A percentile compares a stretch with the other conserved stretches of the same genome.
These are phyloP conservation scores for Eucalyptus tenuipes DNA, from an alignment of 345 rosid genomes.

Conservation along the genomic window DNA sequence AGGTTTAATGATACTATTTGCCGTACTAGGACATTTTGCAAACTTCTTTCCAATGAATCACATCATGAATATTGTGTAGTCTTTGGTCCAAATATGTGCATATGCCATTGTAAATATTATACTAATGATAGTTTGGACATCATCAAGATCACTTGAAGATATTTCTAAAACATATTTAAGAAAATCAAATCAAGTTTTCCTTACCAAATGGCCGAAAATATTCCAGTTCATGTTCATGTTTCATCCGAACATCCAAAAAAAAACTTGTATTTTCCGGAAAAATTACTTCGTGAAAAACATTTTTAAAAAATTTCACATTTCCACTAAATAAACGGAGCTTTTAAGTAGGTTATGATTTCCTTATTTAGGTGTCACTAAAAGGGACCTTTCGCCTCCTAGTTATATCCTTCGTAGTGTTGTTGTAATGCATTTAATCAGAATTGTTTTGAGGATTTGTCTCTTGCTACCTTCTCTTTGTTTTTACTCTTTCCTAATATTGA, in stretches of 20 bases:
- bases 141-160: too few relatives aligned
- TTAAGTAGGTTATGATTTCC: not conserved
- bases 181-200: not conserved
- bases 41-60: too few relatives aligned
- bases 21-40: fast-evolving
- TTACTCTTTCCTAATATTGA: not conserved
- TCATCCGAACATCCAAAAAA: not conserved
- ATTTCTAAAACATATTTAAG: not conserved
- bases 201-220: not conserved
- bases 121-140: too few relatives aligned
- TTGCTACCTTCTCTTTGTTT: not conserved
- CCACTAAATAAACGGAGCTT: not conserved
- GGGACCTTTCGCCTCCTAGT: not conserved
- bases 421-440: not conserved
- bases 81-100: fast-evolving
- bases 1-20: too few relatives aligned
- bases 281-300: fast-evolving
- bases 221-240: not conserved
- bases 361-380: not conserved
- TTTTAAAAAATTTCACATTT: too few relatives aligned
- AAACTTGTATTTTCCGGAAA: too few relatives aligned
- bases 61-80: too few relatives aligned
- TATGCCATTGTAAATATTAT: too few relatives aligned
- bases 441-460: not conserved
- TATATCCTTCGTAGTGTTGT: not conserved